Percentiles rank a stretch among this genome's conserved stretches.
Evolutionary conservation across 225 moss, liverwort and hornwort genomes (phyloP).

Genomic region (Anthoceros angustus): DNA sequence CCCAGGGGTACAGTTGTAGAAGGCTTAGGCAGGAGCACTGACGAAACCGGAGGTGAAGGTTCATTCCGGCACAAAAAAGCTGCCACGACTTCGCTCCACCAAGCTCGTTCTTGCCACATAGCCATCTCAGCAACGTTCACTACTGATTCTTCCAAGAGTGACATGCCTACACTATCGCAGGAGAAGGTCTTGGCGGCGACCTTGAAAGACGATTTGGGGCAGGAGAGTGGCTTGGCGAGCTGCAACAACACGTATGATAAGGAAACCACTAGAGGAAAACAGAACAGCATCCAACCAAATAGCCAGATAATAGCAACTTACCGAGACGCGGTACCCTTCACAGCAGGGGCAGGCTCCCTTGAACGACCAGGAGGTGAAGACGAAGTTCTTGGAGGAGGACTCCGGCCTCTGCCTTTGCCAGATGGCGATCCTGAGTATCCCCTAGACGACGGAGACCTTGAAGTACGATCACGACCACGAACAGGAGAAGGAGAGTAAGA

Average conservation of each 20-base stretch:
- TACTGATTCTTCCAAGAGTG: no score
- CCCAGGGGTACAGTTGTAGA: no score
- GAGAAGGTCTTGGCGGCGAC: no score
- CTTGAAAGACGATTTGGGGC: no score
- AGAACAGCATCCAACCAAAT: not conserved
- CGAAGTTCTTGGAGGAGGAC: not conserved
- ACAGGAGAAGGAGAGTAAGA: constrained; percentile 3
- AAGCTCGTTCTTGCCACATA: no score
- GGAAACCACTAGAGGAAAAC: not conserved
- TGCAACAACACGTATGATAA: not conserved
- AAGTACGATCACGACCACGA: not conserved
- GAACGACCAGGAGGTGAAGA: not conserved
- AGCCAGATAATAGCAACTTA: not conserved
- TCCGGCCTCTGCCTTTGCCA: not conserved
- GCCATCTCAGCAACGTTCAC: no score
- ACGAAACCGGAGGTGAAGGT: no score
- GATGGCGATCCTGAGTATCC: not conserved
- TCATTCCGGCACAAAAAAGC: no score
- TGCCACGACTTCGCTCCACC: no score
- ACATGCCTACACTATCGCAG: no score
- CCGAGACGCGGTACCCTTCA: not conserved
- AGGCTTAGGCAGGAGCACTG: no score
- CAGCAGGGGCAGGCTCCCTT: not conserved
- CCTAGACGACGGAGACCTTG: constrained; percentile 1
- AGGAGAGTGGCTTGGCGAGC: no score